These are phyloP conservation scores for Fusarium fujikuroi DNA, from an alignment of 2,329 filamentous ascomycete species.

Conservation along the genomic window DNA sequence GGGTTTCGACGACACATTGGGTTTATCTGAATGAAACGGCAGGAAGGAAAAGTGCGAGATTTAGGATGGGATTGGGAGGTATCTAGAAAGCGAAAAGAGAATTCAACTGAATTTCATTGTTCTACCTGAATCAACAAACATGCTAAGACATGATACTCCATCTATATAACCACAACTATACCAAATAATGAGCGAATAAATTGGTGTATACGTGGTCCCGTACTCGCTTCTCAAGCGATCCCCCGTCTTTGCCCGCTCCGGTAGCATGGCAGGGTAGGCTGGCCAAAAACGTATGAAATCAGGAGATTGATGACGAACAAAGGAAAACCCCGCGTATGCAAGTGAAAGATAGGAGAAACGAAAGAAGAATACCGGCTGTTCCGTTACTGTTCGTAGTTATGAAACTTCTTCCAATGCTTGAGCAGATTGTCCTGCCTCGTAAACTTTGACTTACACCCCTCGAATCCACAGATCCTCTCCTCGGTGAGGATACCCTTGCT, in stretches of 20 bases:
- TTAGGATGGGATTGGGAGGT: not conserved
- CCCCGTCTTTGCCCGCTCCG: not conserved
- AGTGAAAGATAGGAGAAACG: not conserved
- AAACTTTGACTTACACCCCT: constrained; percentile 17
- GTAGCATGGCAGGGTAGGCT: constrained; percentile 18
- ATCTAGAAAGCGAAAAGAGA: constrained; percentile 3
- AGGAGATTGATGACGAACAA: constrained; percentile 12
- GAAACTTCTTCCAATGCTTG: constrained; percentile 34
- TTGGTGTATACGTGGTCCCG: not conserved
- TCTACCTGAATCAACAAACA: constrained; percentile 16
- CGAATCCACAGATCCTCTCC: not conserved
- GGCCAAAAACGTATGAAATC: constrained; percentile 14
- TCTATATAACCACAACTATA: not conserved
- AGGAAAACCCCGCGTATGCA: not conserved
- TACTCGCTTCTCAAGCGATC: constrained; percentile 6
- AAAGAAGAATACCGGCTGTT: not conserved
- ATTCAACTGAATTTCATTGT: constrained; percentile 29
- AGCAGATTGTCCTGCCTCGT: constrained; percentile 34
- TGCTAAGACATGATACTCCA: constrained; percentile 17
- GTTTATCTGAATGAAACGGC: constrained; percentile 20
- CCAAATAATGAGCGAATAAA: not conserved
- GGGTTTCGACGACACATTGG: constrained; percentile 13
- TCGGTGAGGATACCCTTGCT: constrained; percentile 5
- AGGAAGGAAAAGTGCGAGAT: constrained; percentile 25
- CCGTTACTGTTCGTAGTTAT: constrained; percentile 3